Evolutionary conservation across 257 asterid genomes (phyloP), one percentile per base, ranked within the genome.

Genomic region (Solanum arcanum): DNA sequence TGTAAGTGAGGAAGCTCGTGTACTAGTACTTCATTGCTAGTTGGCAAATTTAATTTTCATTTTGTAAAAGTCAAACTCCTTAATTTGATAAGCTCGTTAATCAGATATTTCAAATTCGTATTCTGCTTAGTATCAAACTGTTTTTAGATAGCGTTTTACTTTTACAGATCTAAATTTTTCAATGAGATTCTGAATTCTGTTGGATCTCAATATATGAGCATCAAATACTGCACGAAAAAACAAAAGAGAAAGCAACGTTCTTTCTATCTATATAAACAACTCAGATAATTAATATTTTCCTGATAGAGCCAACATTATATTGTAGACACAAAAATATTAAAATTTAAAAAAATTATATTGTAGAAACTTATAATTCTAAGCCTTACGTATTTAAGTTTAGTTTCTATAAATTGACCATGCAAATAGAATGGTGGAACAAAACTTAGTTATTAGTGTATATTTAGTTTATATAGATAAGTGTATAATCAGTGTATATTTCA

Each of bases 1-100:
- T 81, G 72, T 52, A 87, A 89, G 52, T 87, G 77, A 72, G 39
- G 83, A 82, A 59, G 77, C 88, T 88, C 92, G 92, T 90, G 92
- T 88, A 75, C 85, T 84, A 21, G 49, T 74, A 74, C 49, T 37
- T 83, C 86, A 56, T 83, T 83, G 29, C 73, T 83, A 33, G 41
- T 29, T 83, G 73, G 62, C 73, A 49, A 29, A 46, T 31, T 83
- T 31, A 29, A 44, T 82, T 82, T 82, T 82, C 6, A 1, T 27
- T 31, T 29, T 47, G 0, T 23, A 83, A 56, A 56, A 83, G 86
- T 83, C 86, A 83, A 83, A 83, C 21, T 74, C 49, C 31, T 33
- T 72, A 18, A 72, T 72, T 72, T 72, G 46, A 72, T 33, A 13
- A 72, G n/a, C 9, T 72, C 12, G 33, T 3, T 46, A 46, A 0